Conservation (phyloP, 2,329 filamentous ascomycete species). For the Pseudomassariella vexata region DNA sequence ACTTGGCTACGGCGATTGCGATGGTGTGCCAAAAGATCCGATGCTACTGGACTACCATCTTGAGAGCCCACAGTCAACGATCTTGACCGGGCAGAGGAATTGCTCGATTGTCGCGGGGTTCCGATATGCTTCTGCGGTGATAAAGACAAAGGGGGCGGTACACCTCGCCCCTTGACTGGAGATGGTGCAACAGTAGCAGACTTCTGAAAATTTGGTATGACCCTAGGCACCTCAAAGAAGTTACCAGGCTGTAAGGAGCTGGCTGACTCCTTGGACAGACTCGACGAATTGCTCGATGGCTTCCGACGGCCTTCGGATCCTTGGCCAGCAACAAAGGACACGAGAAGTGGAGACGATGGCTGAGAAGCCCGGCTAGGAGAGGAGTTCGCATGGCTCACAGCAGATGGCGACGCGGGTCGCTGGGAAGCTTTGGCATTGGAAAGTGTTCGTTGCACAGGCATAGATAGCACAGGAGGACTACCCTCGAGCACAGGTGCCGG, state of each 20-base stretch:
- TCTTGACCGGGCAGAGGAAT: constrained; percentile 64
- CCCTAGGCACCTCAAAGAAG: constrained; percentile 66
- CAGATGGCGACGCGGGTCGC: constrained; percentile 81
- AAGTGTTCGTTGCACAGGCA: constrained; percentile 73
- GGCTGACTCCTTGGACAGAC: constrained; percentile 71
- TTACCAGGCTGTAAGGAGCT: constrained; percentile 62
- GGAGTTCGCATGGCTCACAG: constrained; percentile 71
- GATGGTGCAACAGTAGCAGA: constrained; percentile 50
- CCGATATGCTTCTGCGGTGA: constrained; percentile 60
- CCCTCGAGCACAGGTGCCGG: constrained; percentile 71
- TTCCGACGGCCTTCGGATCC: constrained; percentile 76
- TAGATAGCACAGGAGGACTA: constrained; percentile 78
- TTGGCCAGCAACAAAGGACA: constrained; percentile 87
- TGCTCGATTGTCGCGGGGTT: constrained; percentile 56
- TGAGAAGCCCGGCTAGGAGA: constrained; percentile 79
- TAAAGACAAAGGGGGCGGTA: constrained; percentile 40
- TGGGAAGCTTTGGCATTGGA: constrained; percentile 74
- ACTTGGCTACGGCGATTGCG: constrained; percentile 91
- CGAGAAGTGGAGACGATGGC: constrained; percentile 84
- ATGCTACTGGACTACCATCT: constrained; percentile 72
- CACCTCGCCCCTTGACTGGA: constrained; percentile 50
- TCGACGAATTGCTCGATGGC: constrained; percentile 84
- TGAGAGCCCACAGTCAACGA: constrained; percentile 93
- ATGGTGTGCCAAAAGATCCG: constrained; percentile 66
- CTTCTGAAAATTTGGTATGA: constrained; percentile 54